Evolutionary conservation across 441 rosid genomes (phyloP).

Genomic region (Populus hybrid): DNA sequence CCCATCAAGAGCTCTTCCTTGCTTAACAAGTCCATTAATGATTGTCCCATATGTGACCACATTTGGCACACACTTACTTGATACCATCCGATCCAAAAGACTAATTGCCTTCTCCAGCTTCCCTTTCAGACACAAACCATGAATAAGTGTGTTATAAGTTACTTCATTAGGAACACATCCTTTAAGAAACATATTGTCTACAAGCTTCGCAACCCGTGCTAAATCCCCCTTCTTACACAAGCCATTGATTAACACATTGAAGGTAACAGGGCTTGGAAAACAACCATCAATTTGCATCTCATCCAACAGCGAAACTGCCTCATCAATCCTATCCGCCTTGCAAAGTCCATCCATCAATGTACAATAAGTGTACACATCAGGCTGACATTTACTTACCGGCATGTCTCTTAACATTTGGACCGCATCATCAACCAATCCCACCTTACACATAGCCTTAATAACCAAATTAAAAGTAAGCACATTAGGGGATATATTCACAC

Average conservation of each 20-base stretch:
- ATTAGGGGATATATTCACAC: constrained; percentile 52
- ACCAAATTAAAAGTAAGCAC: constrained; percentile 70
- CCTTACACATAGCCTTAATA: constrained; percentile 67
- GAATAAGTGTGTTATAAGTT: constrained; percentile 85
- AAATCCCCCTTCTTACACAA: constrained; percentile 82
- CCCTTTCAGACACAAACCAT: constrained; percentile 81
- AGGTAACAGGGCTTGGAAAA: constrained; percentile 59
- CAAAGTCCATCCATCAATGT: constrained; percentile 95
- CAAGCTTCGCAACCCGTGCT: constrained; percentile 69
- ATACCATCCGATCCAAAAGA: constrained; percentile 77
- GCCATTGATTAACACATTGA: constrained; percentile 80
- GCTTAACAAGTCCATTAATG: constrained; percentile 81
- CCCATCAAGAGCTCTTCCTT: constrained; percentile 58
- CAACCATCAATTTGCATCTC: constrained; percentile 95
- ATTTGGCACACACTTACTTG: constrained; percentile 65
- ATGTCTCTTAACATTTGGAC: constrained; percentile 67
- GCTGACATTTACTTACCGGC: constrained; percentile 50
- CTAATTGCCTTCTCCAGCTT: constrained; percentile 80
- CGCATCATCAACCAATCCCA: constrained; percentile 68
- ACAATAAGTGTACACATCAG: constrained; percentile 80
- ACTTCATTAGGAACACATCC: constrained; percentile 78
- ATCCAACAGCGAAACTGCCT: constrained; percentile 77
- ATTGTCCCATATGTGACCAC: constrained; percentile 80
- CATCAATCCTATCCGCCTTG: constrained; percentile 71
- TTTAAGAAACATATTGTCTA: constrained; percentile 89